These are phyloP conservation scores for Pseudozyma tsukubaensis DNA, from an alignment of 1,284 basidiomycete species.

Conservation along the genomic window DNA sequence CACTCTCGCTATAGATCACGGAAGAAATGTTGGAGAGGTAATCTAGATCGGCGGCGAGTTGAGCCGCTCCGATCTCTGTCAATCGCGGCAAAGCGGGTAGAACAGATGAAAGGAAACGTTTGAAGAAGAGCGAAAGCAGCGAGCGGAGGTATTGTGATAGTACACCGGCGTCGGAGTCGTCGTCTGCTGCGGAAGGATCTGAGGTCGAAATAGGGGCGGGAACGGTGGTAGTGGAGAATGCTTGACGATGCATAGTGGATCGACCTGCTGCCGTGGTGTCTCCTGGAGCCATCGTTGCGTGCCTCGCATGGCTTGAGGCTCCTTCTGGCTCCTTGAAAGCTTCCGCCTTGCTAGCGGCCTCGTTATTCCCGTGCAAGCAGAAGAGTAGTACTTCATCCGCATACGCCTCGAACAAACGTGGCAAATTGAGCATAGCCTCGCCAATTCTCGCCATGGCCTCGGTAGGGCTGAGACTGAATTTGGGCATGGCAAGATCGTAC, in stretches of 20 bases:
- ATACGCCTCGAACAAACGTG: constrained; percentile 92
- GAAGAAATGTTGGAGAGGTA: constrained; percentile 92
- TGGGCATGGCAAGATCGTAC: constrained; percentile 84
- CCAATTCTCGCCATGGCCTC: constrained; percentile 87
- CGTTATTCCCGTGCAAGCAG: constrained; percentile 66
- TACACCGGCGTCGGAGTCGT: constrained; percentile 63
- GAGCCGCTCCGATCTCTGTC: constrained; percentile 78
- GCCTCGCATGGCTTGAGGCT: constrained; percentile 7
- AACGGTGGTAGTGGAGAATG: constrained; percentile 31
- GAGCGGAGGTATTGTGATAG: constrained; percentile 82
- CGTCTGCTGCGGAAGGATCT: constrained; percentile 50
- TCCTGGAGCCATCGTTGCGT: constrained; percentile 14
- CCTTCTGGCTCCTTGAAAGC: constrained; percentile 53
- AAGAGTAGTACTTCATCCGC: constrained; percentile 87
- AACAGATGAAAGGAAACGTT: constrained; percentile 69
- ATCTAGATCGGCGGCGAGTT: constrained; percentile 86
- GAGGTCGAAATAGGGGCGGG: constrained; percentile 70
- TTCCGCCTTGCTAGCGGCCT: constrained; percentile 70
- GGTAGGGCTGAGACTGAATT: constrained; percentile 90
- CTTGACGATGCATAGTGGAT: constrained; percentile 41
- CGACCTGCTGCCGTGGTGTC: constrained; percentile 9
- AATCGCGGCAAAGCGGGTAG: constrained; percentile 73
- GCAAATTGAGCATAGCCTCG: constrained; percentile 91
- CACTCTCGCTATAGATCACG: constrained; percentile 73
- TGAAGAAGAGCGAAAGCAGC: constrained; percentile 77